Percentiles rank a stretch among this genome's conserved stretches.
Evolutionary conservation across 352 stramenopile genomes (phyloP).

Genomic region (Globisporangium splendens): DNA sequence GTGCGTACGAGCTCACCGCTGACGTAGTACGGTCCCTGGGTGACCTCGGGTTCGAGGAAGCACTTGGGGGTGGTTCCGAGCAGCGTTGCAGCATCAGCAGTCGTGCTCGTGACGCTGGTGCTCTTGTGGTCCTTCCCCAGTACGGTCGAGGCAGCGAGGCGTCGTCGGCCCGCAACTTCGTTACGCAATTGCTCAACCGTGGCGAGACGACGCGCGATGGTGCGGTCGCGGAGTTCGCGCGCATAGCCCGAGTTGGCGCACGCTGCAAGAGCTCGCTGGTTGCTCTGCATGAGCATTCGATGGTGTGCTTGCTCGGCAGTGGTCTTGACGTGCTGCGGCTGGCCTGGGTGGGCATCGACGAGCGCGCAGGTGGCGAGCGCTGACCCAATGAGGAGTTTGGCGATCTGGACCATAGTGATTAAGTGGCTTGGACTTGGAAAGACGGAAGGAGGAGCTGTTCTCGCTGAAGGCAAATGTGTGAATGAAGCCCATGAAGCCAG

Average conservation of each 20-base stretch:
- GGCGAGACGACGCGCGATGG: neutral
- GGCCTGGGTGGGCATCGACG: neutral
- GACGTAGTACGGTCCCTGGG: conserved; percentile 12
- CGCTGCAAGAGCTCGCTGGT: conserved; percentile 6
- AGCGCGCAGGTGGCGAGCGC: neutral
- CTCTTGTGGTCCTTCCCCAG: conserved; percentile 5
- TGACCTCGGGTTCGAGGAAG: conserved; percentile 12
- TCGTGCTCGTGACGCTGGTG: neutral
- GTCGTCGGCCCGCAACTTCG: neutral
- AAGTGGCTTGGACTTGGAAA: too few relatives aligned
- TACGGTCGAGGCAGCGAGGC: conserved; percentile 2
- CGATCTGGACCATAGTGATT: neutral
- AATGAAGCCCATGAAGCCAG: neutral
- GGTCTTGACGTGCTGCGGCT: neutral
- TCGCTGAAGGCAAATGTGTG: neutral
- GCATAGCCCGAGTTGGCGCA: conserved; percentile 6
- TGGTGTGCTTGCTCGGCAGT: neutral
- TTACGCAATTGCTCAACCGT: conserved; percentile 3
- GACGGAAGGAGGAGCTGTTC: neutral
- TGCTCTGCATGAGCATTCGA: conserved; percentile 6
- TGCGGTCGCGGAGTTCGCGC: conserved; percentile 5
- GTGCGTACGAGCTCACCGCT: conserved; percentile 10
- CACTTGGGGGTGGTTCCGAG: neutral
- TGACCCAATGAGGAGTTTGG: neutral
- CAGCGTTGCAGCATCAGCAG: neutral